Conservation (phyloP, 73 alveolate species). For the Tetrahymena malaccensis region DNA sequence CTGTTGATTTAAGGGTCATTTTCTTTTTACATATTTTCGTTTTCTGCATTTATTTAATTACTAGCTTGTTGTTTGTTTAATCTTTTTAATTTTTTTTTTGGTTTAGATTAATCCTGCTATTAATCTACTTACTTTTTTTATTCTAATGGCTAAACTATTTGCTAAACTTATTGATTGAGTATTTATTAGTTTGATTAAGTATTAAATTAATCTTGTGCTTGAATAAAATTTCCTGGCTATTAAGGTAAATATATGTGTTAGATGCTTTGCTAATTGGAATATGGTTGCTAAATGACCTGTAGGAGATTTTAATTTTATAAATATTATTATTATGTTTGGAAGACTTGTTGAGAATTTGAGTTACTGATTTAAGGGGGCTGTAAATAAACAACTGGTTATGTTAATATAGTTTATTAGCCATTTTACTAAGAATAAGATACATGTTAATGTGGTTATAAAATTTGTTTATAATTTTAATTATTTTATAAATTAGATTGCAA, state of each 20-base stretch:
- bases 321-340: no score
- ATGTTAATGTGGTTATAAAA: background rate
- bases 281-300: no score
- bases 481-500: background rate
- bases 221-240: background rate
- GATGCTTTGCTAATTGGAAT: background rate
- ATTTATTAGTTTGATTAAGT: background rate
- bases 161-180: background rate
- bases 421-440: no score
- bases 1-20: background rate
- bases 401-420: background rate
- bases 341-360: background rate
- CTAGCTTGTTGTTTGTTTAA: no score
- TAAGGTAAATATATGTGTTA: background rate
- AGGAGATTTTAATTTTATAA: background rate
- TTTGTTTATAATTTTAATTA: background rate
- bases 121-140: background rate
- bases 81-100: no score
- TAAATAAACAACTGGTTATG: background rate
- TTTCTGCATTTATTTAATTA: background rate
- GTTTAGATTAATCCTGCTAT: background rate
- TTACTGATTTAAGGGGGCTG: background rate
- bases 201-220: background rate
- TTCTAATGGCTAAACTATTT: background rate
- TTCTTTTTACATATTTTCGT: background rate